phyloP scores from a whole-genome alignment of 805 yeast genomes.

The Nakazawaea wickerhamii region DNA sequence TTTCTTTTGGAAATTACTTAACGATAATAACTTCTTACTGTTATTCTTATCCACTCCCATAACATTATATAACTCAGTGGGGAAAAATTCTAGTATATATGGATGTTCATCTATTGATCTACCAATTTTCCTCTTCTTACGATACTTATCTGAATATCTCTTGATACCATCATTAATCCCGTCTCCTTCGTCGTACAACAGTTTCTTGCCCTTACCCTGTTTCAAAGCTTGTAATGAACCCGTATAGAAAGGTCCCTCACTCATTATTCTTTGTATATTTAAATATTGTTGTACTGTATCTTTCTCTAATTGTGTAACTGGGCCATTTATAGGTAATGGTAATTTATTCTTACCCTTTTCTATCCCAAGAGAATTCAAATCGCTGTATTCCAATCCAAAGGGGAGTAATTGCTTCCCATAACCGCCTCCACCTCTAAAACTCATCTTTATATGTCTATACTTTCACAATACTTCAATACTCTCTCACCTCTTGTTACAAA shows the following conservation, averaged over 20 bases:
- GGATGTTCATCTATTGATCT: constrained; percentile 77
- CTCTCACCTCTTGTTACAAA: neutral
- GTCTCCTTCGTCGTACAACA: constrained; percentile 32
- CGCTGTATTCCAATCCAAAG: constrained; percentile 68
- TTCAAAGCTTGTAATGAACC: constrained; percentile 36
- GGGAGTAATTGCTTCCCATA: constrained; percentile 44
- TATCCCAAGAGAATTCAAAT: constrained; percentile 37
- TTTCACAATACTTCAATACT: neutral
- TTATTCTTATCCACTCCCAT: constrained; percentile 59
- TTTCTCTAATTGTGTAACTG: constrained; percentile 45
- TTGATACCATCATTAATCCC: constrained; percentile 63
- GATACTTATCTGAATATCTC: constrained; percentile 77
- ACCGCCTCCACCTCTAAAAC: constrained; percentile 46
- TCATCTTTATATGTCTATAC: constrained; percentile 36
- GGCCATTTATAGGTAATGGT: constrained; percentile 62
- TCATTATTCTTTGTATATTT: constrained; percentile 46
- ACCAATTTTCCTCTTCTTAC: constrained; percentile 64
- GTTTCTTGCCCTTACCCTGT: constrained; percentile 19
- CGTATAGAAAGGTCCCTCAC: constrained; percentile 63
- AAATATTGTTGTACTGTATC: constrained; percentile 49
- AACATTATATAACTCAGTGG: constrained; percentile 67
- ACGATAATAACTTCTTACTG: constrained; percentile 42
- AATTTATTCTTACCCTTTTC: constrained; percentile 33
- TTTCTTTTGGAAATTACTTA: constrained; percentile 31
- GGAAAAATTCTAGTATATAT: constrained; percentile 63